A percentile compares a stretch with the other conserved stretches of the same genome.
These are phyloP conservation scores for Quaeritorhiza haematococci DNA, from an alignment of 371 early-diverging fungal species.

Conservation along the genomic window DNA sequence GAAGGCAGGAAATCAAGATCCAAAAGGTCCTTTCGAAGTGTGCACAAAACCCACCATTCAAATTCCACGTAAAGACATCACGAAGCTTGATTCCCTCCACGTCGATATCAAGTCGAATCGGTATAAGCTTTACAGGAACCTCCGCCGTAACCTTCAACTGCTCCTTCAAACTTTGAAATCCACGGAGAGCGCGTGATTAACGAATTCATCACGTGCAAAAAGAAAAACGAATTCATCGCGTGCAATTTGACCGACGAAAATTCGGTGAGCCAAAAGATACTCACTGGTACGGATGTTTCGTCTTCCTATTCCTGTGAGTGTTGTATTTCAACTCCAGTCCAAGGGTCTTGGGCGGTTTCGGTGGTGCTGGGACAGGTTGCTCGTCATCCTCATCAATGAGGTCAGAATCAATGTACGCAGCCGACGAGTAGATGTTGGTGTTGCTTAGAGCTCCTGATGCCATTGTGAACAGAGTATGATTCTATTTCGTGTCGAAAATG, in stretches of 20 bases:
- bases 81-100: slow-evolving; percentile 75
- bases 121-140: slow-evolving; percentile 51
- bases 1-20: too few species aligned
- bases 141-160: slow-evolving; percentile 6
- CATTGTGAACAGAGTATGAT: too few species aligned
- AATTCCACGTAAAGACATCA: slow-evolving; percentile 90
- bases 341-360: slow-evolving; percentile 8
- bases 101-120: slow-evolving; percentile 85
- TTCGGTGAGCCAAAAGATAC: not conserved
- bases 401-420: slow-evolving; percentile 16
- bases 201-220: not conserved
- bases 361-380: not conserved
- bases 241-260: not conserved
- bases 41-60: slow-evolving; percentile 54
- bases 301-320: slow-evolving; percentile 1
- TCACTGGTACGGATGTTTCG: slow-evolving; percentile 17
- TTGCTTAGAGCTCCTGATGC: too few species aligned
- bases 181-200: not conserved
- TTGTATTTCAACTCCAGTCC: slow-evolving; percentile 24
- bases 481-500: too few species aligned
- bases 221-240: not conserved
- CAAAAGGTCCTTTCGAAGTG: too few species aligned
- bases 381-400: slow-evolving; percentile 7
- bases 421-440: slow-evolving; percentile 10
- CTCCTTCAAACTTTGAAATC: not conserved